Evolutionary conservation across 768 basidiomycete genomes (phyloP).

Genomic region (Lanmaoa rubissima): DNA sequence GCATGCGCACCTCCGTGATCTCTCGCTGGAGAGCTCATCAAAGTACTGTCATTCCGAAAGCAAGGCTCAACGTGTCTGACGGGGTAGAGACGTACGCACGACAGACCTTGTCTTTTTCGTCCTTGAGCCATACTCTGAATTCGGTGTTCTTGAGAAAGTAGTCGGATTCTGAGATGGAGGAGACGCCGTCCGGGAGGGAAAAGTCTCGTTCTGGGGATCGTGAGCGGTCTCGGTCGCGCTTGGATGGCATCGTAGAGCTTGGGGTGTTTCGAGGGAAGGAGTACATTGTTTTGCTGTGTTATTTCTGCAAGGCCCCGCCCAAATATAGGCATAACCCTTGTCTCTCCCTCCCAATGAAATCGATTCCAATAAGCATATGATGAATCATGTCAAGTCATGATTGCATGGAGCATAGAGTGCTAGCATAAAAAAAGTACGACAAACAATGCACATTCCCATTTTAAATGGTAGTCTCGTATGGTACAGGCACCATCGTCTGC

Average conservation of each 20-base stretch:
- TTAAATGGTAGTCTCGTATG: conserved; percentile 97
- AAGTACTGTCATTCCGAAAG: conserved; percentile 38
- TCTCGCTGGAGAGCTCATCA: conserved; percentile 48
- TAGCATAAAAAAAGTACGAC: conserved; percentile 18
- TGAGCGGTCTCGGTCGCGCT: conserved; percentile 26
- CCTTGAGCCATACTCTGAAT: conserved; percentile 80
- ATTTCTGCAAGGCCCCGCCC: not conserved
- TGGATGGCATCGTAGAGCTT: conserved; percentile 12
- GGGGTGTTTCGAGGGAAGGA: not conserved
- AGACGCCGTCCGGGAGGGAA: conserved; percentile 52
- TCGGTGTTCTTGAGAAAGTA: conserved; percentile 89
- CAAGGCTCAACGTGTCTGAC: conserved; percentile 30
- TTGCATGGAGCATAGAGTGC: conserved; percentile 18
- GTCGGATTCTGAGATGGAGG: conserved; percentile 75
- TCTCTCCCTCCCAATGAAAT: no score
- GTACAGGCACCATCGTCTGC: conserved; percentile 89
- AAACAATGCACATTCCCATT: conserved; percentile 9
- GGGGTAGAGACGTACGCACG: not conserved
- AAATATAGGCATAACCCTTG: not conserved
- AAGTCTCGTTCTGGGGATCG: conserved; percentile 44
- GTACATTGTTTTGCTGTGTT: conserved; percentile 11
- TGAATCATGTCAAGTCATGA: conserved; percentile 24
- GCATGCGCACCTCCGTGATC: not conserved
- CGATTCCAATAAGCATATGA: no score
- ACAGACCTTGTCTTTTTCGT: conserved; percentile 58